Evolutionary conservation across 2,329 filamentous ascomycete species (phyloP), one percentile per base, ranked within the genome.

Genomic region (Fusarium cicatricum): DNA sequence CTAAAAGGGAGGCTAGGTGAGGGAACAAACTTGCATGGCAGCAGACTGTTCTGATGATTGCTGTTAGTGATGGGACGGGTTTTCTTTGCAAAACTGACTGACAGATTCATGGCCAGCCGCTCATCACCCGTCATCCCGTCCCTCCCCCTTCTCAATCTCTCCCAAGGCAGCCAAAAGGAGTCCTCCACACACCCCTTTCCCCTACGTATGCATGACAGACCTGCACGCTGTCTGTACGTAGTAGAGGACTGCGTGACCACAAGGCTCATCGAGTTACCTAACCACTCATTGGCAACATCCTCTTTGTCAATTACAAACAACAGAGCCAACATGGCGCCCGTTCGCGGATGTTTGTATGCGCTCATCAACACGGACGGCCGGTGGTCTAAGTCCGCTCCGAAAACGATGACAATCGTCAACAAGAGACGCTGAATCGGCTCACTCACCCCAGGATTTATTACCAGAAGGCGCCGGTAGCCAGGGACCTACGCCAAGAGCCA

Each of bases 181-280:
- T 32, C 47, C 11, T 46, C 32, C 34, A 29, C 32, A 39, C 29
- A 11, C 46, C 17, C 42, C 16, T 40, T 45, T 29, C 37, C 19
- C 19, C 16, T 39, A 38, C 37, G 19, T 21, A 65, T 66, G 55
- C 58, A 65, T 54, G 59, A 63, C 61, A 66, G 61, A 66, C 55
- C 50, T 51, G 58, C 58, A 38, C 51, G 41, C 55, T 46, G 40
- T 26, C 41, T 26, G 32, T 32, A 55, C n/a, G n/a, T n/a, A n/a
- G n/a, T n/a, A n/a, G n/a, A 29, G 36, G 34, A 37, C 34, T 43
- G 49, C 55, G 38, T 41, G 51, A 49, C 55, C 38, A 44, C 37
- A 42, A 26, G 23, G 9, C 39, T 38, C 42, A 32, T n/a, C 16
- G 36, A 26, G 47, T 49, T 40, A 23, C 26, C 12, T 33, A 44